These are phyloP conservation scores for Cenococcum geophilum DNA, from an alignment of 495 filamentous ascomycete genomes.

Conservation along the genomic window DNA sequence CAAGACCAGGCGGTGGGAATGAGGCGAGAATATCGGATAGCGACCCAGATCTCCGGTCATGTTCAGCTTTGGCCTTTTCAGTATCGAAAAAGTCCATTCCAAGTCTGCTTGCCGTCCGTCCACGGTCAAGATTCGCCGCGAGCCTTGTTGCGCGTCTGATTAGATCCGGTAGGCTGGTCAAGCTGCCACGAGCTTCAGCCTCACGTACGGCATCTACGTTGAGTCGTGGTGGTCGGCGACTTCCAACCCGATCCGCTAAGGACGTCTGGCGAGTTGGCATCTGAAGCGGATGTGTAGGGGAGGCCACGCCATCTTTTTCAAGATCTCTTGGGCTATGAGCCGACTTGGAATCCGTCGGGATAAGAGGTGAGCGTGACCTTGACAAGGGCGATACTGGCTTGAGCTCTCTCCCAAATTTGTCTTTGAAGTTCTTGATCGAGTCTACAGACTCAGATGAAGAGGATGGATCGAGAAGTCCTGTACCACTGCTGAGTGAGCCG, in stretches of 20 bases:
- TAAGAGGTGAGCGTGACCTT: constrained; percentile 5
- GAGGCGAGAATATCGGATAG: constrained; percentile 87
- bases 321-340: constrained; percentile 10
- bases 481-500: constrained; percentile 26
- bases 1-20: constrained; percentile 75
- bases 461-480: constrained; percentile 34
- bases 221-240: constrained; percentile 63
- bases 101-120: constrained; percentile 70
- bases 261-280: constrained; percentile 13
- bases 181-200: constrained; percentile 74
- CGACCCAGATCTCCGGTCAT: constrained; percentile 49
- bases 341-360: neutral
- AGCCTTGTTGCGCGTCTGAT: constrained; percentile 82
- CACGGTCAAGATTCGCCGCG: constrained; percentile 81
- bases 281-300: constrained; percentile 30
- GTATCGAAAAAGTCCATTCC: constrained; percentile 44
- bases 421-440: constrained; percentile 20
- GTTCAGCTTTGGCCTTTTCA: constrained; percentile 38
- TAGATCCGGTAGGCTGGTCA: constrained; percentile 86
- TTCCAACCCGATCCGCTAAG: constrained; percentile 39
- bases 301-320: constrained; percentile 16
- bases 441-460: constrained; percentile 31
- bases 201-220: constrained; percentile 73
- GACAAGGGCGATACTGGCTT: neutral
- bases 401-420: constrained; percentile 8